Evolutionary conservation across 2,329 filamentous ascomycete genomes (phyloP).

Genomic region (Teratosphaeria pseudoeucalypti): DNA sequence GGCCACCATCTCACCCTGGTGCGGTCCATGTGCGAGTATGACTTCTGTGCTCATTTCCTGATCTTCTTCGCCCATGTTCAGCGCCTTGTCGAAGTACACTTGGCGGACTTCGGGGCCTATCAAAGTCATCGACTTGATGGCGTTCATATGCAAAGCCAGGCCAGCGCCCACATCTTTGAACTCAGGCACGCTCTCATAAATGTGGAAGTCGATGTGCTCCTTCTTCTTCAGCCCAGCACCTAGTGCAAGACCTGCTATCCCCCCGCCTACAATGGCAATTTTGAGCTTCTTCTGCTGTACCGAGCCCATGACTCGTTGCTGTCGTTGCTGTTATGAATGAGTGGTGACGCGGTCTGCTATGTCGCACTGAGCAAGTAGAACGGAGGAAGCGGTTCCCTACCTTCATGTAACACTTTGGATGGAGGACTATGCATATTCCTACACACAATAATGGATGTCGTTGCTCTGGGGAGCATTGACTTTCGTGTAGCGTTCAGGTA

Average conservation of each 20-base stretch:
- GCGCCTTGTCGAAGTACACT: slow-evolving; percentile 39
- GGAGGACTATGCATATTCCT: background rate
- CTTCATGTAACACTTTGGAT: background rate
- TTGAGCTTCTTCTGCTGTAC: slow-evolving; percentile 17
- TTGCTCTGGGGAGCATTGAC: background rate
- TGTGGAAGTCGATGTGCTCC: slow-evolving; percentile 34
- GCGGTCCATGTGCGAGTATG: slow-evolving; percentile 22
- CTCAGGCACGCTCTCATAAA: slow-evolving; percentile 41
- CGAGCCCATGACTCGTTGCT: background rate
- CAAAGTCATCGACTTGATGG: slow-evolving; percentile 38
- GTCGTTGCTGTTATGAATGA: background rate
- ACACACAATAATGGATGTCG: background rate
- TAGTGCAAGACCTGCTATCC: slow-evolving; percentile 41
- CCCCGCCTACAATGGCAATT: slow-evolving; percentile 41
- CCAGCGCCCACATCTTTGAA: slow-evolving; percentile 40
- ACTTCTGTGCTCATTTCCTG: slow-evolving; percentile 25
- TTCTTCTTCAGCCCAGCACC: slow-evolving; percentile 37
- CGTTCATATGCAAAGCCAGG: slow-evolving; percentile 44
- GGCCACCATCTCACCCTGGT: slow-evolving; percentile 33
- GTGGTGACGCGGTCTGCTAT: background rate
- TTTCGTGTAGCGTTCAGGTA: background rate
- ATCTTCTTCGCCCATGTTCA: slow-evolving; percentile 35
- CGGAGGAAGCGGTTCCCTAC: background rate
- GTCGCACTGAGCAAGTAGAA: background rate
- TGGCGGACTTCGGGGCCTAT: slow-evolving; percentile 29